Conservation (phyloP, 2,329 filamentous ascomycete genomes). For the Penicillium sp. region DNA sequence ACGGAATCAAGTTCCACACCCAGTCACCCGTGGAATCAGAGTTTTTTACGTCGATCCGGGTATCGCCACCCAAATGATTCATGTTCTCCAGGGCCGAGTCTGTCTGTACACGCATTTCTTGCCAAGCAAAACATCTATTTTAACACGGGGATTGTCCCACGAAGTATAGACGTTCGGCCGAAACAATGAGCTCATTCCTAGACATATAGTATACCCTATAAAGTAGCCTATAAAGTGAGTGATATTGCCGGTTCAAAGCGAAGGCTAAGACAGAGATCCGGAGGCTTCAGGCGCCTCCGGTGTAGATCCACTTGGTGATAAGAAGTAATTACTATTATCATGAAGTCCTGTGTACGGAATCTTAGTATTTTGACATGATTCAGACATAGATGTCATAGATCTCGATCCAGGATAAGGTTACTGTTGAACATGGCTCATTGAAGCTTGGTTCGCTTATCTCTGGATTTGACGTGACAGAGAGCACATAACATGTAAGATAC, state of each 20-base stretch:
- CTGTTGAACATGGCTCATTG: neutral
- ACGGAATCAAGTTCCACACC: neutral
- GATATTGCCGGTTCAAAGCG: neutral
- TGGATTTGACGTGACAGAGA: neutral
- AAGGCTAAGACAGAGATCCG: slow-evolving; percentile 1
- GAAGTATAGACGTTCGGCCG: neutral
- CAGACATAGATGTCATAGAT: neutral
- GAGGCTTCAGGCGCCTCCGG: neutral
- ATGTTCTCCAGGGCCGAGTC: neutral
- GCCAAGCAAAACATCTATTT: no score
- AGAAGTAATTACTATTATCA: no score
- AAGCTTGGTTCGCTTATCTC: slow-evolving; percentile 6
- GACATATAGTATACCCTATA: neutral
- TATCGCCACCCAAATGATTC: neutral
- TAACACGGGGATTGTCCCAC: no score
- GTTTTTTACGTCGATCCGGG: neutral
- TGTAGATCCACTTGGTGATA: neutral
- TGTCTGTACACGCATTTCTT: no score
- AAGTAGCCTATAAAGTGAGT: neutral
- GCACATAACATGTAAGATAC: no score
- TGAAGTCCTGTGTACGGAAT: no score
- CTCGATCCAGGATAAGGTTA: neutral
- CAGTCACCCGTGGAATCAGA: slow-evolving; percentile 1
- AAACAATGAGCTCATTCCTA: neutral
- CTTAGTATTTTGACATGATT: neutral